A percentile compares a stretch with the other conserved stretches of the same genome.
phyloP scores from a whole-genome alignment of 352 stramenopile genomes.

The Phytophthora vignae region DNA sequence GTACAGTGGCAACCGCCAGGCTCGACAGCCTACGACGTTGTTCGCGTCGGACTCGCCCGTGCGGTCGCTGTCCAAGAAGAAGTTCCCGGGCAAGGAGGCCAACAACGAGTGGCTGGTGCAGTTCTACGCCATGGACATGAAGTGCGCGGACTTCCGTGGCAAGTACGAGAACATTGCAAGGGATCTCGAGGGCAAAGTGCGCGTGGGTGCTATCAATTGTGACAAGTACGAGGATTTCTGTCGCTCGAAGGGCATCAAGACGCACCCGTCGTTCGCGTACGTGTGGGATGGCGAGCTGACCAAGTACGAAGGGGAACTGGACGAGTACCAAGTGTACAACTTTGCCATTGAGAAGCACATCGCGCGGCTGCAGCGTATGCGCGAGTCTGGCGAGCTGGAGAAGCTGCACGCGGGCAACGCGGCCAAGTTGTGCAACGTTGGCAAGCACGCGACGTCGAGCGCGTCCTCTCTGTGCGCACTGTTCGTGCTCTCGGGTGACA shows the following conservation, averaged over 20 bases:
- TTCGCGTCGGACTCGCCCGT: slow-evolving; percentile 74
- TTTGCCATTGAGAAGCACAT: slow-evolving; percentile 89
- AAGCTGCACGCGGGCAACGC: slow-evolving; percentile 79
- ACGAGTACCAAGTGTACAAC: slow-evolving; percentile 86
- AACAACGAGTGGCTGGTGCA: slow-evolving; percentile 88
- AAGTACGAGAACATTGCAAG: slow-evolving; percentile 72
- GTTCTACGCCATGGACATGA: slow-evolving; percentile 72
- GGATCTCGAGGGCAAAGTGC: slow-evolving; percentile 75
- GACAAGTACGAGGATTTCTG: slow-evolving; percentile 74
- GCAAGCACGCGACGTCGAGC: slow-evolving; percentile 59
- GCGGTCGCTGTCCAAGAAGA: slow-evolving; percentile 68
- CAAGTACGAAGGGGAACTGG: slow-evolving; percentile 68
- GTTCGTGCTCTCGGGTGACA: slow-evolving; percentile 73
- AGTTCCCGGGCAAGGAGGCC: slow-evolving; percentile 71
- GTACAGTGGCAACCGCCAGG: slow-evolving; percentile 13
- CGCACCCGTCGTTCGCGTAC: slow-evolving; percentile 71
- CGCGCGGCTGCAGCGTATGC: slow-evolving; percentile 68
- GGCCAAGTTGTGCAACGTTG: slow-evolving; percentile 80
- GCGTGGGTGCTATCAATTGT: slow-evolving; percentile 82
- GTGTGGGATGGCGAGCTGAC: slow-evolving; percentile 65
- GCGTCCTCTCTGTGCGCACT: slow-evolving; percentile 71
- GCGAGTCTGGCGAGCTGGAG: slow-evolving; percentile 71
- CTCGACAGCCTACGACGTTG: slow-evolving; percentile 47
- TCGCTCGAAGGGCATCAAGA: slow-evolving; percentile 41
- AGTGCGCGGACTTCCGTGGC: slow-evolving; percentile 62